Base-by-base conservation (phyloP, 371 early-diverging fungal species). In the Mortierella sp. region DNA sequence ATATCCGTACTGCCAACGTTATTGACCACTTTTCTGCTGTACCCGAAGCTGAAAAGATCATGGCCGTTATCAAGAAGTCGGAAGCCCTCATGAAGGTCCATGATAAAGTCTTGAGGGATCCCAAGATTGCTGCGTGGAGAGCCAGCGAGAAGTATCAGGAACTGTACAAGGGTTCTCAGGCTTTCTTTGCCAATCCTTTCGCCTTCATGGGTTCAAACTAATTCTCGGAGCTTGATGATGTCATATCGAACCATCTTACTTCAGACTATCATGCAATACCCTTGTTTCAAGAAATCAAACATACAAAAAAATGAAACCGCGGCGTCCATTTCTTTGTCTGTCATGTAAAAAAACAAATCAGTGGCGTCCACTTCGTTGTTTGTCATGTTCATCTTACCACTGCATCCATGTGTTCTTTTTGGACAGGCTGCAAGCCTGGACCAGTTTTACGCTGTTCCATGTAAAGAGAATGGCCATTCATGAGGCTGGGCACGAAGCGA, bases 101-200 rank as follows among this genome's bases (percentile, higher is more conserved):
- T 15, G 59, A 66, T 21, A 57, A 57, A 6, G 73, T 72, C 4
- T 49, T 48, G 24, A 58, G 58, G 27, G 41, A 72, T 17, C 67
- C 67, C 42, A 66, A 67, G 49, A 54, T 72, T n/a, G 68, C 50
- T 3, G 31, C 31, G 4, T 72, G 73, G 73, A 56, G 59, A 42
- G 50, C 62, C 28, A 27, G 31, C 24, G 55, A 49, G 32, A 39
- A 34, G 17, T 61, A 56, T 28, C 34, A 42, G 24, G 44, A 27
- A n/a, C 23, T 55, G 24, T 14, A 15, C 15, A 42, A 50, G 26
- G 23, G 8, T 6, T 47, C 51, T 17, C 19, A 21, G 12, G 53
- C 42, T 0, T 72, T 72, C 58, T 65, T 44, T 31, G 27, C 39
- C 26, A 37, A 72, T 37, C 72, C 72, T n/a, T 43, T 28, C 15